A percentile compares a stretch with the other conserved stretches of the same genome.
phyloP scores from a whole-genome alignment of 1,139 yeast species.

The Lodderomyces oxycetoniae region DNA sequence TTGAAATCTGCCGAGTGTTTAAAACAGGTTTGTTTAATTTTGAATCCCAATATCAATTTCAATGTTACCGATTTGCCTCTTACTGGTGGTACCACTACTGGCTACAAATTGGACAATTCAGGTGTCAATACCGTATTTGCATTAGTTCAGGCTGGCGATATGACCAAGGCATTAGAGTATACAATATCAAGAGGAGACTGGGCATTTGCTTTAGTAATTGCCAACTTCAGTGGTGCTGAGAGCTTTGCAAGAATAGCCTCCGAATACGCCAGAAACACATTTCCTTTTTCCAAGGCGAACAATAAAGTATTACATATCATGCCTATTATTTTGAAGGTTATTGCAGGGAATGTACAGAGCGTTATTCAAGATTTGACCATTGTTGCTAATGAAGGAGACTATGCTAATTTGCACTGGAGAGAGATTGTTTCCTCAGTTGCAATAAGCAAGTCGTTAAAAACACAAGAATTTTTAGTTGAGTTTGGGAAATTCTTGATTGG shows the following conservation, averaged over 20 bases:
- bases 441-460: conserved; percentile 34
- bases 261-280: conserved; percentile 36
- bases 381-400: conserved; percentile 40
- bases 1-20: conserved; percentile 22
- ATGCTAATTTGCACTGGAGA: conserved; percentile 52
- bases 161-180: conserved; percentile 59
- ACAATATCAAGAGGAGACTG: conserved; percentile 67
- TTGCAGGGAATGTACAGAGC: conserved; percentile 57
- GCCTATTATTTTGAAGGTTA: conserved; percentile 59
- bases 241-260: conserved; percentile 56
- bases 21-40: conserved; percentile 23
- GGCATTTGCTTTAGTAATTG: conserved; percentile 71
- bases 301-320: conserved; percentile 48
- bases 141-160: conserved; percentile 57
- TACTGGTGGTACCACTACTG: conserved; percentile 23
- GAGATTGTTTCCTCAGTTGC: conserved; percentile 45
- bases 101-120: conserved; percentile 33
- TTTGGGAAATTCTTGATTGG: conserved; percentile 47
- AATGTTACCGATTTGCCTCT: conserved; percentile 12
- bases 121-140: conserved; percentile 34
- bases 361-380: conserved; percentile 47
- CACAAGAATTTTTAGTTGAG: conserved; percentile 43
- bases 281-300: conserved; percentile 38
- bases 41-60: conserved; percentile 36
- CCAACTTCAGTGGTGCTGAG: conserved; percentile 60